Evolutionary conservation across 2,329 filamentous ascomycete genomes (phyloP).

Genomic region (Curvularia eragrostidis): DNA sequence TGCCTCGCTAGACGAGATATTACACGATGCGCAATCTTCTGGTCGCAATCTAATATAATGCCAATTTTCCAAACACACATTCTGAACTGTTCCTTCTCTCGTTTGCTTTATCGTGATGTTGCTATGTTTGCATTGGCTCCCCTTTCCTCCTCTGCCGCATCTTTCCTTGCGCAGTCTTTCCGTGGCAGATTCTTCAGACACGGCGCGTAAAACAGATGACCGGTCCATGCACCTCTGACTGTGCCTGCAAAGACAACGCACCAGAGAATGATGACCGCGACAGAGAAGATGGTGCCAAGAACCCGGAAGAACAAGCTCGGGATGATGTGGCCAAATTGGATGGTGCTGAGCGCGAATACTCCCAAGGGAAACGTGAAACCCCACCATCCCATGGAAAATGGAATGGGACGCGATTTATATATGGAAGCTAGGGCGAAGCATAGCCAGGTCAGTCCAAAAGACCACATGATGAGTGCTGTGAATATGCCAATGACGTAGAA

Average conservation of each 20-base stretch:
- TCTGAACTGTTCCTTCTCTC: neutral
- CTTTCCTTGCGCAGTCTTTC: constrained; percentile 19
- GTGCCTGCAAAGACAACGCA: constrained; percentile 61
- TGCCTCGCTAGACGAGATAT: neutral
- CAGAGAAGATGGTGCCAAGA: constrained; percentile 62
- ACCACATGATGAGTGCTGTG: constrained; percentile 63
- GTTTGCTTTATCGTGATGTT: neutral
- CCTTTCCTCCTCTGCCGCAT: constrained; percentile 30
- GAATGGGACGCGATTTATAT: constrained; percentile 54
- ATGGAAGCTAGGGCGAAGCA: constrained; percentile 61
- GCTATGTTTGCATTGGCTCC: constrained; percentile 5
- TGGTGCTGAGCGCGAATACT: constrained; percentile 61
- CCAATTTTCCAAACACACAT: neutral
- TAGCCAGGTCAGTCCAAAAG: constrained; percentile 62
- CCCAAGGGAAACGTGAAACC: constrained; percentile 66
- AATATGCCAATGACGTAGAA: constrained; percentile 66
- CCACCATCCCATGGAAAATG: constrained; percentile 70
- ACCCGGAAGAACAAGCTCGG: constrained; percentile 63
- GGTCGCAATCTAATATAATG: neutral
- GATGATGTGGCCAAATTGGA: constrained; percentile 59
- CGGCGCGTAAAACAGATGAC: constrained; percentile 62
- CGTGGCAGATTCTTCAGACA: constrained; percentile 54
- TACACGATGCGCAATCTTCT: neutral
- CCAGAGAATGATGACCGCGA: constrained; percentile 63
- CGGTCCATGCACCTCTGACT: constrained; percentile 55